Conservation (phyloP, 2,329 filamentous ascomycete genomes). For the Scorias spongiosa region DNA sequence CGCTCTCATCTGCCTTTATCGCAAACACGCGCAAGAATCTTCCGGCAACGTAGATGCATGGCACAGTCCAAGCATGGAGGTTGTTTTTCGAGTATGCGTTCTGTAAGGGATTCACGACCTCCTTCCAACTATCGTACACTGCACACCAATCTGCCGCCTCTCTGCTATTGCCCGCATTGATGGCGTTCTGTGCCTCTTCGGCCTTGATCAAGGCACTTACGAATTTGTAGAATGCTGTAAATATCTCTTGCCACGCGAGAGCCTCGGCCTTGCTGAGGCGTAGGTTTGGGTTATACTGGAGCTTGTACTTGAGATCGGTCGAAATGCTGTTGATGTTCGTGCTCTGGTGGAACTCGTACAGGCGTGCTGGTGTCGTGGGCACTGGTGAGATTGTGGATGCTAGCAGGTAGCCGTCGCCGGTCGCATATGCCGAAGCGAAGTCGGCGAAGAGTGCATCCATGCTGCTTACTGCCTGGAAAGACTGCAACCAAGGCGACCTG, state of each 20-base stretch:
- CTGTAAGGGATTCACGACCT: constrained; percentile 60
- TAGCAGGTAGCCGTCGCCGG: constrained; percentile 52
- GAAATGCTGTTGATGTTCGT: constrained; percentile 52
- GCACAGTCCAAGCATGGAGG: constrained; percentile 84
- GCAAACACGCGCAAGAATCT: constrained; percentile 80
- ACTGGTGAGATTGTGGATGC: constrained; percentile 62
- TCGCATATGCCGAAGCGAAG: constrained; percentile 51
- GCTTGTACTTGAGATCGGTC: constrained; percentile 52
- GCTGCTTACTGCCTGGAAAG: neutral
- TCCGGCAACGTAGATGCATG: constrained; percentile 73
- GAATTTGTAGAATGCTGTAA: constrained; percentile 70
- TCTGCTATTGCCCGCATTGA: constrained; percentile 13
- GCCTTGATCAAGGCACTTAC: constrained; percentile 55
- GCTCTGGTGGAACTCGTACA: constrained; percentile 56
- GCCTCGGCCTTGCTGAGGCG: constrained; percentile 41
- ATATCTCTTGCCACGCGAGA: constrained; percentile 76
- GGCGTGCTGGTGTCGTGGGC: constrained; percentile 44
- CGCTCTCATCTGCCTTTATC: constrained; percentile 71
- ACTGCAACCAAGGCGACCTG: neutral
- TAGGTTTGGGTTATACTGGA: constrained; percentile 45
- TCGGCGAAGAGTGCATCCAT: constrained; percentile 60
- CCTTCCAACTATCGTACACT: constrained; percentile 81
- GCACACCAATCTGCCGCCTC: constrained; percentile 53
- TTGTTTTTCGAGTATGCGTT: constrained; percentile 63
- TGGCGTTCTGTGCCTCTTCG: constrained; percentile 37